Evolutionary conservation across 2,329 filamentous ascomycete species (phyloP).

Genomic region (Neofusicoccum sp.): DNA sequence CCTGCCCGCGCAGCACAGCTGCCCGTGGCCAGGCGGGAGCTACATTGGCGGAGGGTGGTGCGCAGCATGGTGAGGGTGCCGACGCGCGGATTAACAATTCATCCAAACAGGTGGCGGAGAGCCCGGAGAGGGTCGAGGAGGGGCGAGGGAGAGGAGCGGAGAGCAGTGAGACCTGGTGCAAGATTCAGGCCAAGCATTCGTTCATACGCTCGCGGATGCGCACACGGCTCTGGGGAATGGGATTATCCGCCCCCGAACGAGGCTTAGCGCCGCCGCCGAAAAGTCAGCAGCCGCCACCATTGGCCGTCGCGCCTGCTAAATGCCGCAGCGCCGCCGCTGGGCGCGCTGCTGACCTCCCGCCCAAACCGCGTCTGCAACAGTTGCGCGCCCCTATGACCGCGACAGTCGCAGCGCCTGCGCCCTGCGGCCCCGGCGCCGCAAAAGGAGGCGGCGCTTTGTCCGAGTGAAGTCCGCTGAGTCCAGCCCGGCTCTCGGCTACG

Average conservation of each 20-base stretch:
- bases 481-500: constrained; percentile 1
- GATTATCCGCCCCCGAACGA: neutral
- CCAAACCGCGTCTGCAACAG: no score
- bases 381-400: neutral
- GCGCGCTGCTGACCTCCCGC: neutral
- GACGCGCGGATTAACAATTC: constrained; percentile 19
- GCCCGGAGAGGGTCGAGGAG: neutral
- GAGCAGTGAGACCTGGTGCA: neutral
- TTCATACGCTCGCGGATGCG: neutral
- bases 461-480: neutral
- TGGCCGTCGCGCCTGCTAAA: constrained; percentile 2
- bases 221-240: constrained; percentile 1
- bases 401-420: constrained; percentile 1
- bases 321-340: neutral
- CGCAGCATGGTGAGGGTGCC: constrained; percentile 64
- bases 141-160: neutral
- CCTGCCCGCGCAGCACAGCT: constrained; percentile 48
- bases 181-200: constrained; percentile 13
- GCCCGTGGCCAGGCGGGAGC: constrained; percentile 59
- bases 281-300: constrained; percentile 12
- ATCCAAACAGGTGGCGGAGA: constrained; percentile 12
- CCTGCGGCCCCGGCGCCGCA: neutral
- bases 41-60: constrained; percentile 64
- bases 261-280: constrained; percentile 1
- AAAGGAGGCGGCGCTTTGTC: constrained; percentile 9